Percentiles rank a stretch among this genome's conserved stretches.
These are phyloP conservation scores for Russula griseocarnosa DNA, from an alignment of 768 basidiomycete genomes.

Conservation along the genomic window DNA sequence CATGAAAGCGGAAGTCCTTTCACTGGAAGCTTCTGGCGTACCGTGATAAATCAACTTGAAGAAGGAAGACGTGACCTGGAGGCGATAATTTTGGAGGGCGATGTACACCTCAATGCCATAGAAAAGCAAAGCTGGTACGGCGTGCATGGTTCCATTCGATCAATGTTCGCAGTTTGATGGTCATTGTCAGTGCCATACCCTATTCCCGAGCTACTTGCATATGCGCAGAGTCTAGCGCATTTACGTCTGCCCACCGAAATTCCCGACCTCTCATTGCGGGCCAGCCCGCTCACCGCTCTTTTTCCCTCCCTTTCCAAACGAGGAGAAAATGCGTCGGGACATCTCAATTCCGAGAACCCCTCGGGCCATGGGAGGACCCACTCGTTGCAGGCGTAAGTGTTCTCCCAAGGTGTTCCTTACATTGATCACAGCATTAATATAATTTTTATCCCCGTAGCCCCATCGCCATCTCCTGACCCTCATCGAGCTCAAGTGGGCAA, in stretches of 20 bases:
- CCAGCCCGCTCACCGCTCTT: constrained; percentile 72
- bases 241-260: constrained; percentile 88
- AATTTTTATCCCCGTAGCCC: constrained; percentile 42
- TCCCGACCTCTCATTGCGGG: constrained; percentile 66
- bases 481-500: constrained; percentile 50
- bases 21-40: constrained; percentile 63
- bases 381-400: constrained; percentile 66
- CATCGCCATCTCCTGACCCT: constrained; percentile 55
- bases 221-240: constrained; percentile 80
- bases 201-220: constrained; percentile 79
- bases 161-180: neutral
- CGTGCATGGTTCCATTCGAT: neutral
- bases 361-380: constrained; percentile 76
- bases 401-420: neutral
- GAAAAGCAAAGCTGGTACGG: constrained; percentile 61
- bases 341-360: constrained; percentile 73
- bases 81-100: constrained; percentile 68
- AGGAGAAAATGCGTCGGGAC: constrained; percentile 87
- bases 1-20: constrained; percentile 68
- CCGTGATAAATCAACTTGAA: constrained; percentile 61
- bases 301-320: constrained; percentile 88
- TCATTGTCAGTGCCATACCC: constrained; percentile 55
- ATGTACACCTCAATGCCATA: constrained; percentile 64
- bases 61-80: constrained; percentile 66
- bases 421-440: constrained; percentile 14